These are phyloP conservation scores for Populus hybrid DNA, from an alignment of 441 rosid genomes.

Conservation along the genomic window DNA sequence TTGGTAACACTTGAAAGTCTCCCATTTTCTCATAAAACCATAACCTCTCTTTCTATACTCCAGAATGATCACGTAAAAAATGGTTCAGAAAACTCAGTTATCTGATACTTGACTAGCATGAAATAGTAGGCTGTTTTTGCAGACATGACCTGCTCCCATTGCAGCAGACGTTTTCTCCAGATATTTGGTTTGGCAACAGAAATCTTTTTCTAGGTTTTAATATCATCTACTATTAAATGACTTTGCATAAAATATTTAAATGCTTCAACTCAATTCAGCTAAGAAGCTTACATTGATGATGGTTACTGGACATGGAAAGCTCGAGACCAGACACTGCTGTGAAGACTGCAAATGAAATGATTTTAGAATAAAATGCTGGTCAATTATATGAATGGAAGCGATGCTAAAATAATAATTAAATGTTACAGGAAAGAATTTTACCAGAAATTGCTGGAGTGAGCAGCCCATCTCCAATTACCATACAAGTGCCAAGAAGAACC, in stretches of 20 bases:
- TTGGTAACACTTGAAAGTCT: neutral
- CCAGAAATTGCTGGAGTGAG: slow-evolving; percentile 54
- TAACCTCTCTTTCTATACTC: neutral
- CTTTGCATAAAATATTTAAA: neutral
- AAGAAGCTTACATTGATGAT: slow-evolving; percentile 75
- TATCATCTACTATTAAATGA: neutral
- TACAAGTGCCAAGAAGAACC: slow-evolving; percentile 97
- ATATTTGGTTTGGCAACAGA: neutral
- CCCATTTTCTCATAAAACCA: neutral
- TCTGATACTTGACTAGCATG: slow-evolving; percentile 12
- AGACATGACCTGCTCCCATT: neutral
- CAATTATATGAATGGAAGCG: neutral
- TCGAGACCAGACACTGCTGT: slow-evolving; percentile 98
- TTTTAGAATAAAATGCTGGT: slow-evolving; percentile 10
- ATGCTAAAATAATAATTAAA: neutral
- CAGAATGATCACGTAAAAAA: slow-evolving; percentile 12
- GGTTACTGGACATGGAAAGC: slow-evolving; percentile 86
- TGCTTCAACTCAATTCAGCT: neutral
- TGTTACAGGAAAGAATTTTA: slow-evolving; percentile 18
- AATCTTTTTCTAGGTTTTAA: neutral
- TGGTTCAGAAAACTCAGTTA: neutral
- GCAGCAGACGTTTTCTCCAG: neutral
- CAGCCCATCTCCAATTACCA: slow-evolving; percentile 89
- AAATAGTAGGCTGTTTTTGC: neutral
- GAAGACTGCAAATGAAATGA: slow-evolving; percentile 53